Evolutionary conservation across 176 grass and related monocot species (phyloP).

Genomic region (Oryza rufipogon): DNA sequence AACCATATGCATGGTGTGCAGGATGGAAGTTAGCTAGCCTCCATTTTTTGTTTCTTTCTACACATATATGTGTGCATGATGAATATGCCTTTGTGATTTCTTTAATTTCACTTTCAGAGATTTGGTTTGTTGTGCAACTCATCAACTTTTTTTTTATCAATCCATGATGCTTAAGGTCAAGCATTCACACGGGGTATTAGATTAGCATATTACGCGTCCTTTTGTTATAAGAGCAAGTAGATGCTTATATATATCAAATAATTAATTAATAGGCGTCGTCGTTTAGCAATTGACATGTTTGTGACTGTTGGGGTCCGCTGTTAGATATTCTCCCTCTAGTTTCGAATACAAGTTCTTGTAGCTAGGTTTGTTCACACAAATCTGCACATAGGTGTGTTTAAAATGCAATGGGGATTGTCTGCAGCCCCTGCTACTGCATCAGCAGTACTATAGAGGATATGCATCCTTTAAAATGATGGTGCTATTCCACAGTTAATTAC

Average conservation of each 20-base stretch:
- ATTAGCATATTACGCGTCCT: neutral
- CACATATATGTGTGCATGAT: neutral
- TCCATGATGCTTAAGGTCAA: neutral
- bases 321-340: neutral
- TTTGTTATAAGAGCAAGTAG: neutral
- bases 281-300: neutral
- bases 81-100: neutral
- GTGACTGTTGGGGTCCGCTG: neutral
- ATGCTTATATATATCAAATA: neutral
- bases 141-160: neutral
- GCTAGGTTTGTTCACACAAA: no score
- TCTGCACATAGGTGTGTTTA: no score
- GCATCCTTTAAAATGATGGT: no score
- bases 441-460: no score
- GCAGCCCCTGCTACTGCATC: no score
- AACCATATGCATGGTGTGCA: neutral
- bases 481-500: neutral
- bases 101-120: neutral
- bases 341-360: no score
- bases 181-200: conserved; percentile 2
- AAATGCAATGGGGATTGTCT: no score
- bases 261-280: neutral
- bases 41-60: neutral
- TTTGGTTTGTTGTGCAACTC: neutral
- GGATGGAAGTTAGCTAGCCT: neutral